Conservation (phyloP, 2,329 filamentous ascomycete species). For the Trematosphaeria pertusa region DNA sequence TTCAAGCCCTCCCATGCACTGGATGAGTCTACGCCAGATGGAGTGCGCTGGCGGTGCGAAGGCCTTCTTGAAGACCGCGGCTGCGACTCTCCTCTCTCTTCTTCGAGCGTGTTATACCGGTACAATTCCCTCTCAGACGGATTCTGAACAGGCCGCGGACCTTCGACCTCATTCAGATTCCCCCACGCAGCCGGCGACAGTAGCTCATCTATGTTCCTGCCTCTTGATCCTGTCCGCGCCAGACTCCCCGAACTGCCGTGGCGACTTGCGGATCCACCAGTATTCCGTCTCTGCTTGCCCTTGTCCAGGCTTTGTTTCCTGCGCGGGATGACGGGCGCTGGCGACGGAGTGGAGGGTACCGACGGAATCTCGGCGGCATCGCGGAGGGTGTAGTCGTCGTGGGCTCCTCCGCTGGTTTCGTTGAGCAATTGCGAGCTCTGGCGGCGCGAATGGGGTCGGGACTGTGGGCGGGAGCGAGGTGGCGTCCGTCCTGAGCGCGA, state of each 20-base stretch:
- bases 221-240: constrained; percentile 16
- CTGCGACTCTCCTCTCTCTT: constrained; percentile 11
- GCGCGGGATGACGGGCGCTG: constrained; percentile 20
- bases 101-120: constrained; percentile 17
- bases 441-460: constrained; percentile 11
- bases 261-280: constrained; percentile 8
- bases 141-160: constrained; percentile 55
- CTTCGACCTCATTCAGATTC: constrained; percentile 37
- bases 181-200: constrained; percentile 23
- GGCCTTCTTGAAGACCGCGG: constrained; percentile 9
- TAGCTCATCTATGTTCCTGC: constrained; percentile 20
- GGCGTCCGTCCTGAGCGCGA: constrained; percentile 25
- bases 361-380: constrained; percentile 20
- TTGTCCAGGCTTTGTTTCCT: constrained; percentile 18
- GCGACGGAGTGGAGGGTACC: constrained; percentile 16
- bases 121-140: constrained; percentile 47
- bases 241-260: constrained; percentile 7
- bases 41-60: constrained; percentile 1
- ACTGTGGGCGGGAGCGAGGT: constrained; percentile 19
- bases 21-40: too few relatives aligned
- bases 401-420: too few relatives aligned
- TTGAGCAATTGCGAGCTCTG: constrained; percentile 16
- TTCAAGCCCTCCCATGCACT: constrained; percentile 38
- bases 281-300: constrained; percentile 5
- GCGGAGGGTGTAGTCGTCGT: constrained; percentile 27